Evolutionary conservation across 768 basidiomycete species (phyloP).

Genomic region (Auriscalpium vulgare): DNA sequence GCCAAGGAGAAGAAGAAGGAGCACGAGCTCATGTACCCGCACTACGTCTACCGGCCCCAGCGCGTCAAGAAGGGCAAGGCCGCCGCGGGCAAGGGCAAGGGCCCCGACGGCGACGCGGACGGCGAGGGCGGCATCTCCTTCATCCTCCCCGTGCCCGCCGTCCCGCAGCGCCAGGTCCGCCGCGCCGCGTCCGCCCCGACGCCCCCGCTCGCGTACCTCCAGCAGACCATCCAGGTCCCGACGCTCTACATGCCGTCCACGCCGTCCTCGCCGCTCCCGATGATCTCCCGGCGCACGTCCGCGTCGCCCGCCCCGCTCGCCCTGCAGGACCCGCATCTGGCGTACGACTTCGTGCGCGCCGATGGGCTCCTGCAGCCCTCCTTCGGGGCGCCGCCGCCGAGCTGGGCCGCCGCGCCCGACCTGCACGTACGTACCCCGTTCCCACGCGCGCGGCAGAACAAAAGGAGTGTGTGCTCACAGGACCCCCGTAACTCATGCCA

Average conservation of each 20-base stretch:
- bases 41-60: slow-evolving; percentile 75
- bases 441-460: neutral
- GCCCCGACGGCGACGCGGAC: slow-evolving; percentile 24
- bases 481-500: no score
- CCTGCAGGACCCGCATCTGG: slow-evolving; percentile 26
- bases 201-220: slow-evolving; percentile 46
- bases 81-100: slow-evolving; percentile 42
- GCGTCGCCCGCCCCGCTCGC: slow-evolving; percentile 10
- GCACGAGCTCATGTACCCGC: slow-evolving; percentile 66
- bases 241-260: slow-evolving; percentile 56
- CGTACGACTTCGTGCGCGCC: slow-evolving; percentile 50
- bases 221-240: slow-evolving; percentile 67
- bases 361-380: slow-evolving; percentile 8
- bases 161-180: slow-evolving; percentile 29
- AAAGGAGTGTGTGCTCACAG: neutral
- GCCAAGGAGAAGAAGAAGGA: slow-evolving; percentile 78
- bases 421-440: neutral
- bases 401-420: slow-evolving; percentile 9
- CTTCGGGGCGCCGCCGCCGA: slow-evolving; percentile 11
- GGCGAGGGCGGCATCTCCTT: slow-evolving; percentile 35
- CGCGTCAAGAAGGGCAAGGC: slow-evolving; percentile 49
- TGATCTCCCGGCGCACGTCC: slow-evolving; percentile 51
- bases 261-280: slow-evolving; percentile 49
- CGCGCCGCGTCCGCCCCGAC: slow-evolving; percentile 52
- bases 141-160: slow-evolving; percentile 23